A percentile compares a stretch with the other conserved stretches of the same genome.
These are phyloP conservation scores for Pythium brassicae DNA, from an alignment of 352 stramenopile genomes.

Conservation along the genomic window DNA sequence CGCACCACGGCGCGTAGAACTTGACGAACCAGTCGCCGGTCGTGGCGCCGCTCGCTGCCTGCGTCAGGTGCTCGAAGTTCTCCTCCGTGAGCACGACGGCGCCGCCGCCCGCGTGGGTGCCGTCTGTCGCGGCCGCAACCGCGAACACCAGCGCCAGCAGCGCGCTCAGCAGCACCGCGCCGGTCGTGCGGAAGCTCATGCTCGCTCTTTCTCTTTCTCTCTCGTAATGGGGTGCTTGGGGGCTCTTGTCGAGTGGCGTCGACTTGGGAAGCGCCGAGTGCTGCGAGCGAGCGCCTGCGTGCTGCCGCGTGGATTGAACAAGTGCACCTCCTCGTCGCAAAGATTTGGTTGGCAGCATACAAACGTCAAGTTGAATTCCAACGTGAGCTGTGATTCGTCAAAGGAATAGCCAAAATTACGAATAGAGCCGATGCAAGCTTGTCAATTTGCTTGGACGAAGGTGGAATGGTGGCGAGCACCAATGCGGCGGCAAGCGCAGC, in stretches of 20 bases:
- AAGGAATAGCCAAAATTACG: no score
- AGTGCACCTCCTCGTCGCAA: not conserved
- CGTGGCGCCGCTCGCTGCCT: constrained; percentile 86
- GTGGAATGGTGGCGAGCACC: no score
- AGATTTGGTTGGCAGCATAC: not conserved
- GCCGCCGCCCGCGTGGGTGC: constrained; percentile 20
- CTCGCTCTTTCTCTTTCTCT: not conserved
- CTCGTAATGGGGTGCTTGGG: no score
- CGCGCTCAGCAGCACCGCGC: constrained; percentile 9
- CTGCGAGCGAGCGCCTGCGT: not conserved
- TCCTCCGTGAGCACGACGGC: constrained; percentile 57
- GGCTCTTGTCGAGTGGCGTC: not conserved
- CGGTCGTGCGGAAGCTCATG: constrained; percentile 1
- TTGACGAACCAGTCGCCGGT: constrained; percentile 90
- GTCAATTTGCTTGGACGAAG: no score
- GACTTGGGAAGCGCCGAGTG: not conserved
- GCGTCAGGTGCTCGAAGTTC: constrained; percentile 89
- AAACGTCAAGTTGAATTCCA: no score
- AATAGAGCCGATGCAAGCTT: no score
- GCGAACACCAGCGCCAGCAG: constrained; percentile 21
- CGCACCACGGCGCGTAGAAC: constrained; percentile 82
- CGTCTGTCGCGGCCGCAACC: not conserved
- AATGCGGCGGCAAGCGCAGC: not conserved
- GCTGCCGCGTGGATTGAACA: constrained; percentile 3
- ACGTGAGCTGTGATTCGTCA: no score